Evolutionary conservation across 306 rosid species (phyloP).

Genomic region (Dalbergia cochinchinensis): DNA sequence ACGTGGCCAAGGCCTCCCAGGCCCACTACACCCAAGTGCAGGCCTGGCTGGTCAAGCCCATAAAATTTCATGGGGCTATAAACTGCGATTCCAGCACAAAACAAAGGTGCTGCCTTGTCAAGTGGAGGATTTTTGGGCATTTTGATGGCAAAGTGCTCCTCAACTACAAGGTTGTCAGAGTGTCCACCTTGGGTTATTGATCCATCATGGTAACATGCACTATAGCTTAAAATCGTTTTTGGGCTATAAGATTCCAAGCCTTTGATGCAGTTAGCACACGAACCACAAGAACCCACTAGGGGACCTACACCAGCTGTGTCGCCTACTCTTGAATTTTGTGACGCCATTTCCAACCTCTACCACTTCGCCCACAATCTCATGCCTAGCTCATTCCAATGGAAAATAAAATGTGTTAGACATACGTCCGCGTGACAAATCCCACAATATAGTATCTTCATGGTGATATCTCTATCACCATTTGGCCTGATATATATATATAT

Average conservation of each 20-base stretch:
- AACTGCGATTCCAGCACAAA: constrained; percentile 48
- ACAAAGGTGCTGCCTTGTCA: constrained; percentile 46
- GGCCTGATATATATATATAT: not conserved
- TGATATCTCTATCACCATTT: constrained; percentile 1
- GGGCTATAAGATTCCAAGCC: constrained; percentile 40
- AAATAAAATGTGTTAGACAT: not conserved
- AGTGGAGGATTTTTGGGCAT: constrained; percentile 37
- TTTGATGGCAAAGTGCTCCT: constrained; percentile 38
- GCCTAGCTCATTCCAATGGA: constrained; percentile 13
- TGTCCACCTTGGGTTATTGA: constrained; percentile 47
- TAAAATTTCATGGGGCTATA: constrained; percentile 43
- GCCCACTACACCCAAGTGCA: constrained; percentile 49
- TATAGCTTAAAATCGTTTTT: not conserved
- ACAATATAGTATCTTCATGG: constrained; percentile 18
- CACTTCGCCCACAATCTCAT: constrained; percentile 46
- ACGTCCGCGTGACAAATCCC: constrained; percentile 8
- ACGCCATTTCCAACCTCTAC: constrained; percentile 44
- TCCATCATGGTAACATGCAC: constrained; percentile 27
- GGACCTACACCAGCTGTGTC: constrained; percentile 49
- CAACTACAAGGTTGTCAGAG: constrained; percentile 44
- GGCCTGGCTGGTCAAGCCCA: constrained; percentile 42
- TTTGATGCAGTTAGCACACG: constrained; percentile 33
- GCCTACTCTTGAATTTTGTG: constrained; percentile 46
- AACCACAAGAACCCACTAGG: constrained; percentile 28
- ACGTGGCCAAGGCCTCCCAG: constrained; percentile 53